Evolutionary conservation across 768 basidiomycete species (phyloP).

Genomic region (Leucocoprinus birnbaumii): DNA sequence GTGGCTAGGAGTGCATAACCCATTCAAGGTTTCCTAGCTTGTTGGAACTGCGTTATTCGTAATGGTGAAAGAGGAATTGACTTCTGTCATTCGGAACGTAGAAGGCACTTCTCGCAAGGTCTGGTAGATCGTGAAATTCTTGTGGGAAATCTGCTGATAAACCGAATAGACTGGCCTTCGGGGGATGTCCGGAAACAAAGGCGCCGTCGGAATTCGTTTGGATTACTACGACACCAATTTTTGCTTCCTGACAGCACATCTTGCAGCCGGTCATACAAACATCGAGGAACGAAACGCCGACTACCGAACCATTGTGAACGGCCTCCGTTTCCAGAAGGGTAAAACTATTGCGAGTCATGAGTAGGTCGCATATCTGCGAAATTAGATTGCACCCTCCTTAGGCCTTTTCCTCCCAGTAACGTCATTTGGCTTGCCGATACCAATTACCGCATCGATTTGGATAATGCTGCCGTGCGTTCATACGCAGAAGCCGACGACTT

Average conservation of each 20-base stretch:
- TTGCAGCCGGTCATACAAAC: constrained; percentile 94
- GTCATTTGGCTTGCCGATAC: constrained; percentile 94
- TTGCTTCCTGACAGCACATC: constrained; percentile 94
- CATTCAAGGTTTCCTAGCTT: constrained; percentile 53
- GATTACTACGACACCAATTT: constrained; percentile 90
- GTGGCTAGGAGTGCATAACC: constrained; percentile 10
- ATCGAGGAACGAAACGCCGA: constrained; percentile 90
- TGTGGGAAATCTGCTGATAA: not conserved
- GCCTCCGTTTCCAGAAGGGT: constrained; percentile 85
- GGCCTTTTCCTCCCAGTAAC: constrained; percentile 51
- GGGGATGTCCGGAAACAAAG: constrained; percentile 97
- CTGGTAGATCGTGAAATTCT: not conserved
- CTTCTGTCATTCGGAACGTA: constrained; percentile 82
- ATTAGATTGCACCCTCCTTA: not conserved
- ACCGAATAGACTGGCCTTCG: constrained; percentile 68
- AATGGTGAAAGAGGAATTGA: constrained; percentile 74
- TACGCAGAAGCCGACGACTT: constrained; percentile 63
- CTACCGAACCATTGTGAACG: constrained; percentile 82
- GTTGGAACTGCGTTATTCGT: constrained; percentile 94
- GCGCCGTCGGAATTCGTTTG: constrained; percentile 90
- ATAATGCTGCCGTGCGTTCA: constrained; percentile 78
- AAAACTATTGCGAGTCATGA: constrained; percentile 89
- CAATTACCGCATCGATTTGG: constrained; percentile 90
- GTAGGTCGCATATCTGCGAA: constrained; percentile 43
- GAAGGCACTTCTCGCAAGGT: constrained; percentile 93